Percentiles rank a stretch among this genome's conserved stretches.
These are phyloP conservation scores for Mycena rebaudengoi DNA, from an alignment of 768 basidiomycete species.

Conservation along the genomic window DNA sequence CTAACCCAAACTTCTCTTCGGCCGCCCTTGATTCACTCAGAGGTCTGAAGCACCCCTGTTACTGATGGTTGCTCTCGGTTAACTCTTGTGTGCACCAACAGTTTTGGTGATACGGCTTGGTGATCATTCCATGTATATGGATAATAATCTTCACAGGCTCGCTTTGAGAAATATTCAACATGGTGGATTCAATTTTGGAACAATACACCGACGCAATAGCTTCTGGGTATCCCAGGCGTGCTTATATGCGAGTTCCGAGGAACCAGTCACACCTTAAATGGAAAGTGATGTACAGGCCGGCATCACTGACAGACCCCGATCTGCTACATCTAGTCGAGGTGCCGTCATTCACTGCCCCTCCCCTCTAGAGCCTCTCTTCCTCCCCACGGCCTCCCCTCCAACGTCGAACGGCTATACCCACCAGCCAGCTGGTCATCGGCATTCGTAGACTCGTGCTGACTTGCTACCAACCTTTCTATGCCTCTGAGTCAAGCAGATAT, in stretches of 20 bases:
- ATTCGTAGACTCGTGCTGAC: neutral
- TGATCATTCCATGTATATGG: no score
- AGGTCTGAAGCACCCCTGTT: neutral
- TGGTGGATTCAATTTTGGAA: no score
- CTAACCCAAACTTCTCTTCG: constrained; percentile 20
- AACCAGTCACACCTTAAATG: neutral
- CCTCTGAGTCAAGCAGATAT: neutral
- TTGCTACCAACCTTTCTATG: neutral
- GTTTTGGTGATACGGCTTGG: no score
- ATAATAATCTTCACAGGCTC: no score
- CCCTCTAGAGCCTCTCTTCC: neutral
- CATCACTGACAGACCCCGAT: constrained; percentile 22
- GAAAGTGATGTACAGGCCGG: constrained; percentile 1
- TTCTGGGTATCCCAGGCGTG: neutral
- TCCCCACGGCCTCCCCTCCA: neutral
- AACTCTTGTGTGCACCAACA: no score
- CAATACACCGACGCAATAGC: no score
- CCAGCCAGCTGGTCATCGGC: neutral
- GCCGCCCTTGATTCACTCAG: constrained; percentile 8
- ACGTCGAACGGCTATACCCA: neutral
- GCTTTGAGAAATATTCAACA: no score
- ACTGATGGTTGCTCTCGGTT: constrained; percentile 16
- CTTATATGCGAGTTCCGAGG: neutral
- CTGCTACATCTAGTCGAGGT: constrained; percentile 12
- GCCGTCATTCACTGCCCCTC: neutral